phyloP scores from a whole-genome alignment of 2,329 filamentous ascomycete species.

The Xylaria sp. region DNA sequence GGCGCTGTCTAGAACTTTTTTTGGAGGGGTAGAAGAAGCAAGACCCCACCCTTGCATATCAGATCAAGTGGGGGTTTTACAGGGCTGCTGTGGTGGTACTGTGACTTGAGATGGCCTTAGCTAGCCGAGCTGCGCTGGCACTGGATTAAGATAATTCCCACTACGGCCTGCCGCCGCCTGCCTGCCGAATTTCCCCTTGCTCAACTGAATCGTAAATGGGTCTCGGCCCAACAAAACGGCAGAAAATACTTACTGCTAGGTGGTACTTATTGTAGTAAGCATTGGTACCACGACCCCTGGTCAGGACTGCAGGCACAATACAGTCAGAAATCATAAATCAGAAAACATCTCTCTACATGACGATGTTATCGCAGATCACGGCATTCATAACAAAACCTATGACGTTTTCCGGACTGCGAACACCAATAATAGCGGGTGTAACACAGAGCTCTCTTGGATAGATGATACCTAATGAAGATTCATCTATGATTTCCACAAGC shows the following conservation, averaged over 20 bases:
- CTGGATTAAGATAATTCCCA: no score
- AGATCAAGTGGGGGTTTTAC: conserved; percentile 12
- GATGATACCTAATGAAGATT: background rate
- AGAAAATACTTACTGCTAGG: background rate
- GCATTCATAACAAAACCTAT: background rate
- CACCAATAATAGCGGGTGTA: background rate
- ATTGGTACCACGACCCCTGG: conserved; percentile 24
- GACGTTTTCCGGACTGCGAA: background rate
- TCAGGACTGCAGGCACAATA: conserved; percentile 17
- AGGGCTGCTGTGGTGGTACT: background rate
- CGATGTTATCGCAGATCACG: background rate
- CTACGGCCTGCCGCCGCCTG: background rate
- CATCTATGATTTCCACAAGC: no score
- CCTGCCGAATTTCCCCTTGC: background rate
- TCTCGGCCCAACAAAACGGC: background rate
- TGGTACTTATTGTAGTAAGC: conserved; percentile 33
- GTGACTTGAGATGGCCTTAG: background rate
- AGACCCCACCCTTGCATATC: background rate
- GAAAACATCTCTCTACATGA: background rate
- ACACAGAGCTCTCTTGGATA: background rate
- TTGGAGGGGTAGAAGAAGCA: conserved; percentile 33
- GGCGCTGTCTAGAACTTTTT: conserved; percentile 1
- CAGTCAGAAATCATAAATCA: conserved; percentile 35
- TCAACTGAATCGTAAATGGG: background rate
- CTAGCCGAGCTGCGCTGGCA: background rate